A percentile compares a stretch with the other conserved stretches of the same genome.
phyloP scores from a whole-genome alignment of 2,329 filamentous ascomycete species.

The Blastomyces emzantsi region DNA sequence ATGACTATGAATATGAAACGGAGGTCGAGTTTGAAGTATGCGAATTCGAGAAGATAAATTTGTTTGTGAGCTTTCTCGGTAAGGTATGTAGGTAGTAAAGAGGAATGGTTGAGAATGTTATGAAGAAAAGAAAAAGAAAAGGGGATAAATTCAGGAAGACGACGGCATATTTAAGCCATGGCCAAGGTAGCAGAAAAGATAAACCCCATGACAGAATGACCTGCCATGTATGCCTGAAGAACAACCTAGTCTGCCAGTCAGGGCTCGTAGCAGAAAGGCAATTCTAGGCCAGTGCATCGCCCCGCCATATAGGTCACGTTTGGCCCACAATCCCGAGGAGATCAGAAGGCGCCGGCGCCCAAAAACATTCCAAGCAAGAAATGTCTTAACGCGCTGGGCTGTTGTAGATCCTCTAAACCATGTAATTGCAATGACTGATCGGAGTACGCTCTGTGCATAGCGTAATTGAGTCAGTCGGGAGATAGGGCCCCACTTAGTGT shows the following conservation, averaged over 20 bases:
- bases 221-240: conserved; percentile 7
- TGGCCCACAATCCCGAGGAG: background rate
- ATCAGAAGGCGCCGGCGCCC: conserved; percentile 4
- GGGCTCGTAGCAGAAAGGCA: background rate
- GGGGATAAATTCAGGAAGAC: background rate
- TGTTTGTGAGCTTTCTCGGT: background rate
- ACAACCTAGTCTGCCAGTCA: background rate
- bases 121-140: conserved; percentile 1
- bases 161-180: conserved; percentile 4
- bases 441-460: background rate
- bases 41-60: background rate
- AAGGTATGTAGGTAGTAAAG: background rate
- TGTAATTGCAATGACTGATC: conserved; percentile 7
- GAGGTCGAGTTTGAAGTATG: background rate
- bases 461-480: conserved; percentile 5
- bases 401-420: conserved; percentile 6
- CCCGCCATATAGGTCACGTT: conserved; percentile 6
- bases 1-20: conserved; percentile 8
- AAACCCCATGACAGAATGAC: conserved; percentile 4
- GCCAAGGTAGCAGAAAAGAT: background rate
- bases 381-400: background rate
- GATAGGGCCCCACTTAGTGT: background rate
- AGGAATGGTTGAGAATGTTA: background rate
- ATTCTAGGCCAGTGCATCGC: conserved; percentile 9
- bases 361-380: background rate